Evolutionary conservation across 129 eudicot species (phyloP).

Genomic region (Heracleum sosnowskyi): DNA sequence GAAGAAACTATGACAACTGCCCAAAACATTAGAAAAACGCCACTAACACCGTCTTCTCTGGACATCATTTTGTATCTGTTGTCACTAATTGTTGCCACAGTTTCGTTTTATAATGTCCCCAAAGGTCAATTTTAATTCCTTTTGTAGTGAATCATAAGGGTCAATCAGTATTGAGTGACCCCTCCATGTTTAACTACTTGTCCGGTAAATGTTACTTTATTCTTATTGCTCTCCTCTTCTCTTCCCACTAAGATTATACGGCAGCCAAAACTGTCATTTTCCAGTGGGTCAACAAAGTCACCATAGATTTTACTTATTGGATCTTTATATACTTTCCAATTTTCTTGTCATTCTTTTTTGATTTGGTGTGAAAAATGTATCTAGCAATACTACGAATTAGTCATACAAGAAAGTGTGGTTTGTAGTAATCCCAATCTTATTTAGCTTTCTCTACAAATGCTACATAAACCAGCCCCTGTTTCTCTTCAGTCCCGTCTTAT

Average conservation of each 20-base stretch:
- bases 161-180: slow-evolving; percentile 20
- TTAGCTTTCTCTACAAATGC: background rate
- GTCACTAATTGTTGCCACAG: background rate
- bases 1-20: slow-evolving; percentile 20
- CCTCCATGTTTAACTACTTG: background rate
- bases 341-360: background rate
- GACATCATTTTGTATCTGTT: slow-evolving; percentile 15
- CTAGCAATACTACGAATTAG: background rate
- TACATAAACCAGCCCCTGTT: background rate
- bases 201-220: background rate
- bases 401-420: background rate
- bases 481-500: background rate
- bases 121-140: slow-evolving; percentile 15
- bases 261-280: slow-evolving; percentile 1
- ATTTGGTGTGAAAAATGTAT: background rate
- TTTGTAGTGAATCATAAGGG: slow-evolving; percentile 18
- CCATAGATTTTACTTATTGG: background rate
- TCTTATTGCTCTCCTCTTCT: slow-evolving; percentile 6
- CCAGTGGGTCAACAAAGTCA: slow-evolving; percentile 7
- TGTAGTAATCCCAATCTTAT: background rate
- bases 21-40: slow-evolving; percentile 25
- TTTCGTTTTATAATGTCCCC: slow-evolving; percentile 14
- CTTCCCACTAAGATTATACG: background rate
- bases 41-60: slow-evolving; percentile 21
- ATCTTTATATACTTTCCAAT: background rate